These are phyloP conservation scores for Trichomonascus vanleenenianus DNA, from an alignment of 805 yeast genomes.

Conservation along the genomic window DNA sequence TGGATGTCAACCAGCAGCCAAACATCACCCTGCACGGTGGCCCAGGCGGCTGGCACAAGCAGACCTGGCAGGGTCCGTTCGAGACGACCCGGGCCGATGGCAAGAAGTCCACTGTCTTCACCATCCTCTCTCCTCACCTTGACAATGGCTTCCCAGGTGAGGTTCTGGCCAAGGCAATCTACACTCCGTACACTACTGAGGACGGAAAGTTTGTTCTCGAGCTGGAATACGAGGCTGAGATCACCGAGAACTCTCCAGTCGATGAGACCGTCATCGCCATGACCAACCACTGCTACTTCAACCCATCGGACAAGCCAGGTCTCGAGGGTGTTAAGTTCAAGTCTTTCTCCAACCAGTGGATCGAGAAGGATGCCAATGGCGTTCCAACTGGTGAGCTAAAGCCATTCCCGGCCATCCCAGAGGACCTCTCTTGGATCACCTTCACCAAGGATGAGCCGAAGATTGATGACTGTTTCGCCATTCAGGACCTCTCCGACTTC, in stretches of 20 bases:
- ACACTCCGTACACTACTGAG: constrained; percentile 32
- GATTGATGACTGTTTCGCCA: constrained; percentile 43
- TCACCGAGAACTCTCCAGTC: constrained; percentile 29
- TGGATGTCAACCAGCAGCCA: constrained; percentile 31
- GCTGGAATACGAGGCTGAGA: constrained; percentile 40
- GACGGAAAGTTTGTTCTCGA: constrained; percentile 32
- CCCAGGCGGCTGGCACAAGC: constrained; percentile 41
- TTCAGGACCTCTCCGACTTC: constrained; percentile 16
- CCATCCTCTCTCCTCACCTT: constrained; percentile 38
- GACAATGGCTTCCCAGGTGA: constrained; percentile 57
- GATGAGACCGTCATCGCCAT: constrained; percentile 45
- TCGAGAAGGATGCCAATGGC: constrained; percentile 36
- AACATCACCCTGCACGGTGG: constrained; percentile 51
- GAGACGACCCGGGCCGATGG: constrained; percentile 27
- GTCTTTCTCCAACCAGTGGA: constrained; percentile 33
- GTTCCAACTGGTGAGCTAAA: constrained; percentile 41
- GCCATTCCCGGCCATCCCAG: constrained; percentile 19
- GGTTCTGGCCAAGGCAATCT: constrained; percentile 39
- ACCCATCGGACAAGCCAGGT: constrained; percentile 29
- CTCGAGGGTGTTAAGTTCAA: constrained; percentile 34
- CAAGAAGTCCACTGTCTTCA: constrained; percentile 27
- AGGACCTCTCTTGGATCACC: constrained; percentile 16
- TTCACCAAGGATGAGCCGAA: constrained; percentile 29
- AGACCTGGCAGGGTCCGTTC: constrained; percentile 47
- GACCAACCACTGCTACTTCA: constrained; percentile 61